Base-by-base conservation (phyloP, 192 early-diverging fungal species). In the Mortierella claussenii region DNA sequence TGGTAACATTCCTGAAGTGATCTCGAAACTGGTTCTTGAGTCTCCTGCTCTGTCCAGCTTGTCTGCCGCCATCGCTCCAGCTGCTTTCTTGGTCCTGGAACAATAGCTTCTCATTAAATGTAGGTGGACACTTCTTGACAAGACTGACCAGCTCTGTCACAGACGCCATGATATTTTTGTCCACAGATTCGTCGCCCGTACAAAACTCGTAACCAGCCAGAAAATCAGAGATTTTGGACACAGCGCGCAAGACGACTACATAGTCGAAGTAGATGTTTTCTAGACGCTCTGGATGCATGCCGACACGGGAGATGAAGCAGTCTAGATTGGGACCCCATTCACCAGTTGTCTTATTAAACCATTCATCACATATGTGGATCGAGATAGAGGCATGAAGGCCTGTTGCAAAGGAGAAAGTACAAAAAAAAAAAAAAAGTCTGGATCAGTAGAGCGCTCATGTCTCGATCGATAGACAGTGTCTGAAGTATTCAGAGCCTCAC, bases 231-330 rank as follows among this genome's bases (percentile, higher is more conserved):
- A 97, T 83, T 80, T 98, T 98, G 30, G 91, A 82, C 23, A 98
- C 82, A 0, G 98, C 92, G 13, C 97, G 86, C 6, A 95, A 74
- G 9, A 97, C 80, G 5, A 99, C 83, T 2, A 89, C 92, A 80
- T 95, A 97, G 48, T 91, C 91, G 80, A 98, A 98, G 80, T 98
- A 98, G 36, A 97, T 88, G 84, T 98, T 99, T 67, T 97, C 87
- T 65, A 99, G 71, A 20, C 97, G 89, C 51, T 98, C 96, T 5
- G 96, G 96, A 78, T 93, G 90, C 46, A 86, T 80, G 24, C 93
- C 96, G 48, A 99, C 88, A 37, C 96, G 94, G 18, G 88, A 82
- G 18, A 91, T 85, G 78, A 96, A 99, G 79, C 98, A 99, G 36
- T 94, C 89, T 34, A 96, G 84, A 66, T 97, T 95, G 26, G 89